These are phyloP conservation scores for Yamadazyma ubonensis DNA, from an alignment of 805 yeast species.

Conservation along the genomic window DNA sequence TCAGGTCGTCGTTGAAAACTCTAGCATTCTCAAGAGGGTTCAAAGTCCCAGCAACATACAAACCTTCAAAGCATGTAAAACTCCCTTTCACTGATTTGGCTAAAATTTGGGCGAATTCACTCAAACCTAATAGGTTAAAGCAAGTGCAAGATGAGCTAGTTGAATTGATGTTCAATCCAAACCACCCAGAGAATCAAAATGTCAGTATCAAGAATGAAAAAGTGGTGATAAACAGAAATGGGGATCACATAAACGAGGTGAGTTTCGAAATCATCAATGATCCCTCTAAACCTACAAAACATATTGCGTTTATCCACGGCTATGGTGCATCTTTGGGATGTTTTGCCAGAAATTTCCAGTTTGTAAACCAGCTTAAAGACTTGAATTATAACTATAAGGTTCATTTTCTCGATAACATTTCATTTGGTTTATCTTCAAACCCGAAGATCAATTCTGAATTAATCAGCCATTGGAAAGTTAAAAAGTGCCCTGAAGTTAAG, in stretches of 20 bases:
- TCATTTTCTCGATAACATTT: constrained; percentile 49
- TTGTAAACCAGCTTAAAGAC: constrained; percentile 31
- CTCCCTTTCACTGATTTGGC: constrained; percentile 16
- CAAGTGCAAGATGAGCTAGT: constrained; percentile 34
- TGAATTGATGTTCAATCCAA: constrained; percentile 27
- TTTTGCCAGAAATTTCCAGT: constrained; percentile 52
- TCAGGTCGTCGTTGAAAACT: too few relatives aligned
- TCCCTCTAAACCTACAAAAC: constrained; percentile 25
- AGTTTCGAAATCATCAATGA: constrained; percentile 29
- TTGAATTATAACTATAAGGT: constrained; percentile 39
- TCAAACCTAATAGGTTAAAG: constrained; percentile 25
- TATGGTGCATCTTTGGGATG: constrained; percentile 58
- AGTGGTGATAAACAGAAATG: constrained; percentile 22
- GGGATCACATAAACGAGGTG: constrained; percentile 36
- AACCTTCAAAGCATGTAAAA: constrained; percentile 14
- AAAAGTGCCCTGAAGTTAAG: constrained; percentile 23
- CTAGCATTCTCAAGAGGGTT: constrained; percentile 8
- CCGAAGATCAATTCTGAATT: constrained; percentile 29
- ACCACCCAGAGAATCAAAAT: constrained; percentile 20
- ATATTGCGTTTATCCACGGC: constrained; percentile 55
- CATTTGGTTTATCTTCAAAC: constrained; percentile 54
- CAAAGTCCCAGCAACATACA: constrained; percentile 18
- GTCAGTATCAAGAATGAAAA: constrained; percentile 19
- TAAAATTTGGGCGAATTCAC: constrained; percentile 25
- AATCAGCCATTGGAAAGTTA: constrained; percentile 22